Evolutionary conservation across 2,329 filamentous ascomycete species (phyloP).

Genomic region (Lachnum nothofagi): DNA sequence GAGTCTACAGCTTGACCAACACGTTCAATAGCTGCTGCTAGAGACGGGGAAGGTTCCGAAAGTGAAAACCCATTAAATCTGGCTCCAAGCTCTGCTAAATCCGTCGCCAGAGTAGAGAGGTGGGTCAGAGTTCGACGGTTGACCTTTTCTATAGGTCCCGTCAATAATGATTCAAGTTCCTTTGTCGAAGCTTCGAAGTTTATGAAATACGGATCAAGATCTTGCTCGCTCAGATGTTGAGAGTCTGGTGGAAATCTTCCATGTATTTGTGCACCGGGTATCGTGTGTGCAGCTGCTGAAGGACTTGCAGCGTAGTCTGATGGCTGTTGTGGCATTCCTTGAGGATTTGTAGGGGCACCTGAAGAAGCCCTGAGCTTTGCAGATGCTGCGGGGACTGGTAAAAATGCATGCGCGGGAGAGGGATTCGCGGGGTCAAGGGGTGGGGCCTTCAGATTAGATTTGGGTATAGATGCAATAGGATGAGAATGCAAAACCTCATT

Average conservation of each 20-base stretch:
- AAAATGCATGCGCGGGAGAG: constrained; percentile 75
- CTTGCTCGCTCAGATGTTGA: constrained; percentile 73
- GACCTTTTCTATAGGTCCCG: constrained; percentile 93
- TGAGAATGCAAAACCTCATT: constrained; percentile 92
- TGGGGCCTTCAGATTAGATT: constrained; percentile 91
- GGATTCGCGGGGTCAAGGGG: constrained; percentile 93
- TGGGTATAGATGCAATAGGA: constrained; percentile 84
- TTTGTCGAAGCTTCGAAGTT: constrained; percentile 89
- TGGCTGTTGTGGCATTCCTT: constrained; percentile 52
- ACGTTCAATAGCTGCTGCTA: constrained; percentile 89
- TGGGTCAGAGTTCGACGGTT: constrained; percentile 86
- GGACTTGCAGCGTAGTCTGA: constrained; percentile 44
- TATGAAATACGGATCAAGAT: constrained; percentile 93
- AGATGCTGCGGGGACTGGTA: constrained; percentile 78
- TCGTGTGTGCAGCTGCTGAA: constrained; percentile 51
- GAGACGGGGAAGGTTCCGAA: constrained; percentile 81
- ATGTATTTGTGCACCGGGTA: constrained; percentile 58
- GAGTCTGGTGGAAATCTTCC: constrained; percentile 78
- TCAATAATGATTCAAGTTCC: constrained; percentile 81
- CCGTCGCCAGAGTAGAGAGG: constrained; percentile 73
- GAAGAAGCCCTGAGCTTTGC: constrained; percentile 67
- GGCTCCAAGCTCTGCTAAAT: constrained; percentile 90
- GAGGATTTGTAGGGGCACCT: constrained; percentile 38
- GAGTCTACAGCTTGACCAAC: constrained; percentile 92
- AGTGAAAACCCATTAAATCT: constrained; percentile 95